A percentile compares a stretch with the other conserved stretches of the same genome.
Conservation (phyloP, 2,329 filamentous ascomycete species). For the Aspergillus ustus region DNA sequence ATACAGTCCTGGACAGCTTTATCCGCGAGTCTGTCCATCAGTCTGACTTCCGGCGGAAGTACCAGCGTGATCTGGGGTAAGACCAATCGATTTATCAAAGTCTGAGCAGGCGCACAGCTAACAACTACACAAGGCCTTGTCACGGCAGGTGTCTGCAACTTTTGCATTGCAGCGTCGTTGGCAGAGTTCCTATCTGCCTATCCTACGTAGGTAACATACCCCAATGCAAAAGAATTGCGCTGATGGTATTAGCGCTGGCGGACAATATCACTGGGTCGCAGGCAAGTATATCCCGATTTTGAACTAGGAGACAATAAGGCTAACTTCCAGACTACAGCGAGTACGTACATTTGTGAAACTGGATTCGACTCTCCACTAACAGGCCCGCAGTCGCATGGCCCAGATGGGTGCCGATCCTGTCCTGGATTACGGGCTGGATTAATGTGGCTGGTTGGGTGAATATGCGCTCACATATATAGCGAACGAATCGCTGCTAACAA, state of each 20-base stretch:
- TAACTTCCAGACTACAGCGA: no score
- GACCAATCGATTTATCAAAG: no score
- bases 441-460: conserved; percentile 72
- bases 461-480: no score
- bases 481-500: background rate
- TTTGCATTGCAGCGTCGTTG: conserved; percentile 70
- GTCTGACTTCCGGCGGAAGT: conserved; percentile 72
- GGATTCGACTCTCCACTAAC: conserved; percentile 24
- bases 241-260: conserved; percentile 57
- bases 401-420: conserved; percentile 64
- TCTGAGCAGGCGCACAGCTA: background rate
- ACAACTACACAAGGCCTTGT: conserved; percentile 47
- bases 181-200: conserved; percentile 74
- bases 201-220: conserved; percentile 50
- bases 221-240: no score
- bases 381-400: conserved; percentile 58
- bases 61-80: conserved; percentile 76
- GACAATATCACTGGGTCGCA: conserved; percentile 75
- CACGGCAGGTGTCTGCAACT: conserved; percentile 69
- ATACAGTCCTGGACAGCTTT: conserved; percentile 63
- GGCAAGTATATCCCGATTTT: conserved; percentile 36
- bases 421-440: conserved; percentile 72
- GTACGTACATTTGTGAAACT: no score
- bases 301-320: no score
- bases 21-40: conserved; percentile 61